Conservation (phyloP, 352 stramenopile species). For the Globisporangium acanthophoron region DNA sequence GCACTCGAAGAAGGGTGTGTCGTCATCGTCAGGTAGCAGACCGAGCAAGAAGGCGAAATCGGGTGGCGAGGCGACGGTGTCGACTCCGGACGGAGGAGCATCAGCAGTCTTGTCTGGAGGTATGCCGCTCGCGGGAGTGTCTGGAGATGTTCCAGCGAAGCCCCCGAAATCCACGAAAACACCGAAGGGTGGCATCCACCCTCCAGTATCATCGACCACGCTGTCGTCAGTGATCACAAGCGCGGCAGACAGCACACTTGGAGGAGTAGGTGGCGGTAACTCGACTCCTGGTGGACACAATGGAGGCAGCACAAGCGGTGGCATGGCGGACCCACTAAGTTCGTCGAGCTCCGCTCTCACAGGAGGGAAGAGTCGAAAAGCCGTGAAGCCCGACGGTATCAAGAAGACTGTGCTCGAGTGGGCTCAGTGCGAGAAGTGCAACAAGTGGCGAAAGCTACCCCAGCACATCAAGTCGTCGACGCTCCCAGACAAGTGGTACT, state of each 20-base stretch:
- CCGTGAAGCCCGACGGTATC: slow-evolving; percentile 16
- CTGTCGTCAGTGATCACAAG: neutral
- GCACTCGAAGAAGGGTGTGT: slow-evolving; percentile 43
- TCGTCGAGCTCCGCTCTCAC: neutral
- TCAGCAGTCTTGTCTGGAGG: neutral
- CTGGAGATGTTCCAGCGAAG: neutral
- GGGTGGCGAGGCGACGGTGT: slow-evolving; percentile 1
- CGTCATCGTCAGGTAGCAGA: slow-evolving; percentile 13
- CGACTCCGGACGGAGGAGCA: neutral
- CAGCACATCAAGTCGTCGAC: slow-evolving; percentile 87
- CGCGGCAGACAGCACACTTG: neutral
- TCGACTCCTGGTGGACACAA: neutral
- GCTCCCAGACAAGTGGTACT: slow-evolving; percentile 96
- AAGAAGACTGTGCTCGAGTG: slow-evolving; percentile 89
- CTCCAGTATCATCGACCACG: neutral
- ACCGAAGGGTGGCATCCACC: slow-evolving; percentile 4
- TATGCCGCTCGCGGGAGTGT: neutral
- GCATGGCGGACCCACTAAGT: neutral
- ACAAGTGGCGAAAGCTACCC: slow-evolving; percentile 95
- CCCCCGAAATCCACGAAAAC: slow-evolving; percentile 7
- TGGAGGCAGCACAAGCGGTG: neutral
- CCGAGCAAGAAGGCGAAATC: slow-evolving; percentile 52
- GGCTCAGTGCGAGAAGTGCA: slow-evolving; percentile 95
- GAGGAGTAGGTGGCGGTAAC: neutral
- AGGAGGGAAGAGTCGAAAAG: slow-evolving; percentile 12